Evolutionary conservation across 305 asterid genomes (phyloP), one percentile per base, ranked within the genome.

Genomic region (Euphrasia arctica): DNA sequence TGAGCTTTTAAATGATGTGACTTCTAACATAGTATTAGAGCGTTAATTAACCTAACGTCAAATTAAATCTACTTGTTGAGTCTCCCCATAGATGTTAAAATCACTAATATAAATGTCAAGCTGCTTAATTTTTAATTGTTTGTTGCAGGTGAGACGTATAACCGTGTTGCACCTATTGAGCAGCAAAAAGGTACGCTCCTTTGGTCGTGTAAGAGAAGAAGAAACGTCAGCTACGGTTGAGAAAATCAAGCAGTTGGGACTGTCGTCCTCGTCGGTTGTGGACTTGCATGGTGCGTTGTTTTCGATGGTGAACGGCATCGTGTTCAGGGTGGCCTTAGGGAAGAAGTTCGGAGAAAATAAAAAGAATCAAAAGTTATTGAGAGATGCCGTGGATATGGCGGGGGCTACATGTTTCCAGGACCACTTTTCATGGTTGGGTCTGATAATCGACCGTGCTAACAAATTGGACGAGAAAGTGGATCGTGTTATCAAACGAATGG

Each of bases 281-380:
- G 62, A 84, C 64, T 62, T 80, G 64, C 69, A 67, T 12, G 75
- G 74, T 0, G 10, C 36, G 5, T 42, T 83, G 39, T 22, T 43
- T 7, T 9, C 61, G 0, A 11, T 68, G 0, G 52, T 82, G 0
- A 64, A 72, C 14, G 75, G 72, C 4, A 58, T 83, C 4, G 0
- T 72, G 0, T 66, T 75, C 28, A 67, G 81, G 73, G 79, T 66
- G 54, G 79, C 75, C 0, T 56, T 80, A 15, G 79, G 82, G 43
- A 51, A 66, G 57, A 74, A 64, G 7, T 64, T 60, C 32, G 52
- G n/a, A n/a, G n/a, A n/a, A n/a, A n/a, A n/a, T n/a, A n/a, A n/a
- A n/a, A n/a, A n/a, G n/a, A n/a, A n/a, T n/a, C n/a, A n/a, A n/a
- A n/a, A n/a, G n/a, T n/a, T n/a, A n/a, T n/a, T n/a, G n/a, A n/a